Base-by-base conservation (phyloP, 805 yeast genomes). In the Wickerhamomyces chaumierensis region DNA sequence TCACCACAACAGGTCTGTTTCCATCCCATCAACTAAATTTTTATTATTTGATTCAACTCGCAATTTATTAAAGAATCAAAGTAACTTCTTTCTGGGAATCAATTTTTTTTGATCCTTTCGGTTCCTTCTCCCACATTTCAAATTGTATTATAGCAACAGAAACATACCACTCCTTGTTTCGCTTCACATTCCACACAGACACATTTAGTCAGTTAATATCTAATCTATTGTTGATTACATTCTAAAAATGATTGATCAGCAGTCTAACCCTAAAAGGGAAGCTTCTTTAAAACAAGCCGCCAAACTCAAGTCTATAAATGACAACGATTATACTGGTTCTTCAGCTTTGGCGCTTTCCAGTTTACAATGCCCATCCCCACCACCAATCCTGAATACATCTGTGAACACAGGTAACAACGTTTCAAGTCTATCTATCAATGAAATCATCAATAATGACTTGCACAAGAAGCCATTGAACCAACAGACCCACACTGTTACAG, bases 341-440 rank as follows among this genome's bases (percentile, higher is more conserved):
- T 67, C 76, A 29, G 74, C 68, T 12, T 52, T 72, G 56, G 81
- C 82, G 1, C 58, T 74, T 27, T 73, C 82, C 7, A 72, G 66
- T 51, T 55, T 76, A 39, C 64, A 79, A 42, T 74, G 82, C 46
- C 83, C 84, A 2, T 77, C 83, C 4, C 84, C 85, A n/a, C 82
- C 85, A 1, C 83, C 85, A 7, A 76, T 78, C 39, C 57, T 76
- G 35, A 65, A 65, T 39, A 59, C 60, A 9, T 51, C 53, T 6
- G 41, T 49, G 3, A 32, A 44, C 14, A 45, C 51, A 7, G 54
- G 56, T 5, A 47, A 45, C 35, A 48, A 45, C 19, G 42, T 52
- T 20, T 50, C 52, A 3, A 42, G 49, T 4, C 51, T 46, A 13
- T 48, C 57, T 12, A 52, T 52, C 20, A 47, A 52, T 36, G 44